A percentile compares a stretch with the other conserved stretches of the same genome.
Conservation (phyloP, 352 stramenopile genomes). For the Globisporangium echinulatum region DNA sequence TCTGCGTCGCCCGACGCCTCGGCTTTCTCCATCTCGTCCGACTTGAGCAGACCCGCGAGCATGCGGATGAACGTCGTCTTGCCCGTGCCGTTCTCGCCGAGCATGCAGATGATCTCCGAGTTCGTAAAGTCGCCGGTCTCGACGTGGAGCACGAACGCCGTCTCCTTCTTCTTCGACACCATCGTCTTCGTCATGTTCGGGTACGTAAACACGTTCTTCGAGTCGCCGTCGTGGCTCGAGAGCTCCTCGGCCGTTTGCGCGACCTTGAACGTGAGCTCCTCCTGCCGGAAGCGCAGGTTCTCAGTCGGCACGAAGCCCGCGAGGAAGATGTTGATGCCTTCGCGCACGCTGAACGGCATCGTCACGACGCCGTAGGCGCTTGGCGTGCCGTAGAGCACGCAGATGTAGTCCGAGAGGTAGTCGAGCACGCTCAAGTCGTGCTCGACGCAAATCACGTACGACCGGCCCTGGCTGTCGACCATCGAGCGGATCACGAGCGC, state of each 20-base stretch:
- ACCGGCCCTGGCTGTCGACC: slow-evolving; percentile 80
- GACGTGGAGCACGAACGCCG: slow-evolving; percentile 97
- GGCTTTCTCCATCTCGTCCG: slow-evolving; percentile 92
- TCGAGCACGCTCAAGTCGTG: slow-evolving; percentile 99
- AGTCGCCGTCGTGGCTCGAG: slow-evolving; percentile 77
- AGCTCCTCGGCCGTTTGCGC: slow-evolving; percentile 91
- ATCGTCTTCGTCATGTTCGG: slow-evolving; percentile 99
- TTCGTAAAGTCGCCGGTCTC: slow-evolving; percentile 96
- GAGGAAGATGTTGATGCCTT: slow-evolving; percentile 99
- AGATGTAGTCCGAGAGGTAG: slow-evolving; percentile 99
- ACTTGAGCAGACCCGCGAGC: slow-evolving; percentile 98
- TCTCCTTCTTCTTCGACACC: slow-evolving; percentile 90
- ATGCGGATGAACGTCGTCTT: slow-evolving; percentile 99
- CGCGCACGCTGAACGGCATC: slow-evolving; percentile 98
- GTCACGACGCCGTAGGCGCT: slow-evolving; percentile 99
- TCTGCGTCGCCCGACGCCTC: slow-evolving; percentile 64
- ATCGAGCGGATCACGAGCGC: slow-evolving; percentile 97
- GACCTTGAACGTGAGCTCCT: slow-evolving; percentile 99
- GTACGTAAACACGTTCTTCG: slow-evolving; percentile 93
- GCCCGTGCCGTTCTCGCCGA: slow-evolving; percentile 99
- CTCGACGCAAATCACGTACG: slow-evolving; percentile 99
- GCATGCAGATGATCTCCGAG: slow-evolving; percentile 98
- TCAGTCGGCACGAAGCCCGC: slow-evolving; percentile 99
- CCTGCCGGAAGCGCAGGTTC: slow-evolving; percentile 98
- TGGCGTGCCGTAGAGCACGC: slow-evolving; percentile 97